Base-by-base conservation (phyloP, 2,329 filamentous ascomycete species). In the Tolypocladium pustulatum region DNA sequence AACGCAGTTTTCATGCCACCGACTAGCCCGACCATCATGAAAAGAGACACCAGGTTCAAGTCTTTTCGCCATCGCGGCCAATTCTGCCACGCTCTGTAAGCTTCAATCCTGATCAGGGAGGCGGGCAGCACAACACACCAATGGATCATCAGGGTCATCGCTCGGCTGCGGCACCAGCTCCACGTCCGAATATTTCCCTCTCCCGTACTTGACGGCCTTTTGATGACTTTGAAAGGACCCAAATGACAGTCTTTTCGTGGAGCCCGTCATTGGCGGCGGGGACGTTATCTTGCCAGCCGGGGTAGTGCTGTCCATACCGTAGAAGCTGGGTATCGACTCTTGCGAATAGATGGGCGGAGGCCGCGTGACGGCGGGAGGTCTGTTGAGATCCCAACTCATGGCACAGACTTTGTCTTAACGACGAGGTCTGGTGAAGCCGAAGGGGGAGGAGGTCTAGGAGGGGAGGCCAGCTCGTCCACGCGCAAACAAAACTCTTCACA, bases 31-130 rank as follows among this genome's bases (percentile, higher is more conserved):
- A 76, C 73, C 58, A 77, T 74, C 56, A 78, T 65, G 20, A 83
- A 67, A 0, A 85, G 66, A 1, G 79, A 72, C 3, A 69, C 65
- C 30, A 81, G 74, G 60, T 80, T 78, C 12, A 68, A 55, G 53
- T 82, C 77, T 58, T 82, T 83, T 61, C 77, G 79, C 77, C 78
- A 81, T 32, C 67, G 61, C 3, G 78, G 75, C 82, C 81, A 85
- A 64, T 85, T 85, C 78, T 83, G 61, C 6, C 38, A 30, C 9
- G 3, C 17, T 1, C 1, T 20, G 51, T 57, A 12, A 58, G 46
- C 43, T 30, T 52, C 9, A 4, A 12, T 34, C 49, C 15, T 22
- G 17, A 13, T 17, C 43, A 15, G 4, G 22, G 32, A 37, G 41
- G 22, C 52, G 15, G 57, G 57, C 30, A 34, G 36, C 20, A 41